Evolutionary conservation across 257 asterid species (phyloP).

Genomic region (Apocynum venetum): DNA sequence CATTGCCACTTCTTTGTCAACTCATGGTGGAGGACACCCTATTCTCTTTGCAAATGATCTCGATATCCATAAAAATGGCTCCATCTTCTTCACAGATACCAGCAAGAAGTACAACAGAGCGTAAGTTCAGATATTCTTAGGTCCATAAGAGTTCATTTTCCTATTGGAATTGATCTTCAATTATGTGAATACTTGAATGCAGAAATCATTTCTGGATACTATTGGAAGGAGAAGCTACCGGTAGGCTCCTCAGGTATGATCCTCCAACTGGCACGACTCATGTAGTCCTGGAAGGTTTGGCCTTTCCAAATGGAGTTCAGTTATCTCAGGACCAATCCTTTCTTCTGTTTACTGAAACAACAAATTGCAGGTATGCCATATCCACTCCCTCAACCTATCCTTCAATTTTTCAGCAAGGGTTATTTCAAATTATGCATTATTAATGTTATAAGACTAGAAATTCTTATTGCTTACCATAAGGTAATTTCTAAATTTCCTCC

Average conservation of each 20-base stretch:
- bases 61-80: conserved; percentile 74
- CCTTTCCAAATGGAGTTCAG: conserved; percentile 89
- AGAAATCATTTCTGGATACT: conserved; percentile 77
- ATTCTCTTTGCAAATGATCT: conserved; percentile 93
- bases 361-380: conserved; percentile 66
- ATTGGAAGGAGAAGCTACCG: conserved; percentile 90
- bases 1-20: conserved; percentile 46
- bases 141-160: too few species aligned
- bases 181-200: not conserved
- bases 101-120: conserved; percentile 72
- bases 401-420: too few species aligned
- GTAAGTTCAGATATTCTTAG: conserved; percentile 34
- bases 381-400: too few species aligned
- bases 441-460: too few species aligned
- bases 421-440: too few species aligned
- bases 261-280: conserved; percentile 60
- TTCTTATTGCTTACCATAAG: too few species aligned
- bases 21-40: conserved; percentile 57
- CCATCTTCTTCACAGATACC: conserved; percentile 89
- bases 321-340: conserved; percentile 74
- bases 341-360: conserved; percentile 79
- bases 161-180: too few species aligned
- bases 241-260: conserved; percentile 74
- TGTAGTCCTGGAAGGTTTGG: conserved; percentile 67
- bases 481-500: too few species aligned